These are phyloP conservation scores for Irpex rosettiformis DNA, from an alignment of 1,284 basidiomycete genomes.

Conservation along the genomic window DNA sequence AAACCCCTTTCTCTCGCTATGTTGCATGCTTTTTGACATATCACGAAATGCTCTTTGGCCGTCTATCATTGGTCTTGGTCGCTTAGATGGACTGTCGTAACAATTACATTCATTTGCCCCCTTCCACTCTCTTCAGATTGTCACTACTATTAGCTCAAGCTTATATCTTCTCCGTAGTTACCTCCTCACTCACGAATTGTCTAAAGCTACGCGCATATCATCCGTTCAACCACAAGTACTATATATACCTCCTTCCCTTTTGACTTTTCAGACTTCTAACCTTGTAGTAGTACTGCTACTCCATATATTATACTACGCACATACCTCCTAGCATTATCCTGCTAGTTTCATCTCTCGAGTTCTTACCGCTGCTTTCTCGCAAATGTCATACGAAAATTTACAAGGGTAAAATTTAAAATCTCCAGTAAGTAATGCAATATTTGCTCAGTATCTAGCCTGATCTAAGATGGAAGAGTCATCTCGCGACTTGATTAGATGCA, in stretches of 20 bases:
- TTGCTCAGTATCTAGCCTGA: not conserved
- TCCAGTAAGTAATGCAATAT: no score
- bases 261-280: not conserved
- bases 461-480: not conserved
- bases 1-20: not conserved
- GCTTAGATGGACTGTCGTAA: slow-evolving; percentile 1
- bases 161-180: not conserved
- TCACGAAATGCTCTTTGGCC: not conserved
- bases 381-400: not conserved
- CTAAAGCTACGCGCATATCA: not conserved
- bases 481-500: slow-evolving; percentile 2
- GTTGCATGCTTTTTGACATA: slow-evolving; percentile 3
- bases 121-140: not conserved
- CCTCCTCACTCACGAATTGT: not conserved
- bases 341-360: not conserved
- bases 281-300: not conserved
- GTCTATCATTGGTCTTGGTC: not conserved
- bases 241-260: not conserved
- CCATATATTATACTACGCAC: not conserved
- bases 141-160: not conserved
- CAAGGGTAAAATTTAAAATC: no score
- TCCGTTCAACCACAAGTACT: not conserved
- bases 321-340: not conserved
- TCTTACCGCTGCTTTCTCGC: not conserved
- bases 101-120: not conserved